Evolutionary conservation across 2,329 filamentous ascomycete genomes (phyloP).

Genomic region (Helminthosporium solani): DNA sequence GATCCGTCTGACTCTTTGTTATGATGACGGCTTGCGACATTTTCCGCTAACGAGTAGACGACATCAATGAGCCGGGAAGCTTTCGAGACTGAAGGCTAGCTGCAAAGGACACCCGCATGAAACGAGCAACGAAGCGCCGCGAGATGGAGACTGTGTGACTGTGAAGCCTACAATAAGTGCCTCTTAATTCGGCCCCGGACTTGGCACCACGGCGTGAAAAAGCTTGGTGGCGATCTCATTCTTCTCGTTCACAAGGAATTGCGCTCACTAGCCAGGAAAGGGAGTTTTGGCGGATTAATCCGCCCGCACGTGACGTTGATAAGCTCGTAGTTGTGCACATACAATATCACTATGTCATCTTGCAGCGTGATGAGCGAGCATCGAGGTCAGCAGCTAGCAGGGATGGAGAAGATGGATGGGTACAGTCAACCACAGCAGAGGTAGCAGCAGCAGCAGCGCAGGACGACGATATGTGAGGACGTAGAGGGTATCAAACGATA

Average conservation of each 20-base stretch:
- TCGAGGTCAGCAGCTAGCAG: slow-evolving; percentile 1
- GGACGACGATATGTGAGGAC: neutral
- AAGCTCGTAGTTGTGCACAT: neutral
- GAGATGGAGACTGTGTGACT: too few species aligned
- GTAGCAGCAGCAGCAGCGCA: too few species aligned
- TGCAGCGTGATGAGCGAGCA: neutral
- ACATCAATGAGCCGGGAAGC: too few species aligned
- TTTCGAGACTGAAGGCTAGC: neutral
- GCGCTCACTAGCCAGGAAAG: too few species aligned
- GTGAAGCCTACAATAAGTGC: too few species aligned
- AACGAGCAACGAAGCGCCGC: too few species aligned
- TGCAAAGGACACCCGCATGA: neutral
- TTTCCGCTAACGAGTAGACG: neutral
- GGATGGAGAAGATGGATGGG: neutral
- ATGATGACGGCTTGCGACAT: neutral
- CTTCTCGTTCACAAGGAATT: too few species aligned
- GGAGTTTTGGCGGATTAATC: neutral
- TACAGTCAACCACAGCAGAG: too few species aligned
- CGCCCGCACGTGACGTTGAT: neutral
- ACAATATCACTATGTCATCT: neutral
- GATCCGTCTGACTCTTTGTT: neutral
- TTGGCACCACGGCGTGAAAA: neutral
- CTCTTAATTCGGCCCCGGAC: neutral
- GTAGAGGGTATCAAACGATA: neutral
- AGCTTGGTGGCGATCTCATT: slow-evolving; percentile 1